Conservation (phyloP, 805 yeast species). For the Peterozyma toletana region DNA sequence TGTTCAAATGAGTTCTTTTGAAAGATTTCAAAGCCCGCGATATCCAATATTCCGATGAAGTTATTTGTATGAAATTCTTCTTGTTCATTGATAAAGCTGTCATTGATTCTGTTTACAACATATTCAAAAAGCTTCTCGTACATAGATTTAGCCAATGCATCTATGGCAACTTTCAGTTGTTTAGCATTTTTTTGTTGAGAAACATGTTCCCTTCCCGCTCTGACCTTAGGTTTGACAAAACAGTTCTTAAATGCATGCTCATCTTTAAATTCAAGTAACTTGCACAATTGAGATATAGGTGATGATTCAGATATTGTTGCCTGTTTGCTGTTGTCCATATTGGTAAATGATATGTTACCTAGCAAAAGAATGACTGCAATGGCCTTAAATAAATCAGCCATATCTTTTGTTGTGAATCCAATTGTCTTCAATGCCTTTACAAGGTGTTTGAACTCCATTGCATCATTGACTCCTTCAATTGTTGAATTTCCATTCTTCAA, state of each 20-base stretch:
- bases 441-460: slow-evolving; percentile 55
- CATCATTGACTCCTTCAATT: slow-evolving; percentile 74
- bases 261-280: slow-evolving; percentile 55
- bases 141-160: slow-evolving; percentile 80
- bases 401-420: slow-evolving; percentile 56
- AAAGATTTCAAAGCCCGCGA: slow-evolving; percentile 58
- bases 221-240: slow-evolving; percentile 73
- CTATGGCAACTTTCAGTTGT: slow-evolving; percentile 76
- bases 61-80: slow-evolving; percentile 18
- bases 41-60: slow-evolving; percentile 52
- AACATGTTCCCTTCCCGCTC: slow-evolving; percentile 85
- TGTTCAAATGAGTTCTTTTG: slow-evolving; percentile 53
- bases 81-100: slow-evolving; percentile 37
- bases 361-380: slow-evolving; percentile 75
- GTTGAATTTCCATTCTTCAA: slow-evolving; percentile 43
- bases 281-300: slow-evolving; percentile 44
- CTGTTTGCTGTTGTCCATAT: slow-evolving; percentile 59
- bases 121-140: slow-evolving; percentile 80
- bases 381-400: slow-evolving; percentile 50
- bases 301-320: slow-evolving; percentile 55
- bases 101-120: slow-evolving; percentile 71
- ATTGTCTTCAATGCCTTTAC: slow-evolving; percentile 63
- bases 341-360: slow-evolving; percentile 75
- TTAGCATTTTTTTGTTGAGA: slow-evolving; percentile 69
- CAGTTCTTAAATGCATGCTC: slow-evolving; percentile 48